Conservation (phyloP, 495 filamentous ascomycete species). For the Melanomma pulvis-pyrius region DNA sequence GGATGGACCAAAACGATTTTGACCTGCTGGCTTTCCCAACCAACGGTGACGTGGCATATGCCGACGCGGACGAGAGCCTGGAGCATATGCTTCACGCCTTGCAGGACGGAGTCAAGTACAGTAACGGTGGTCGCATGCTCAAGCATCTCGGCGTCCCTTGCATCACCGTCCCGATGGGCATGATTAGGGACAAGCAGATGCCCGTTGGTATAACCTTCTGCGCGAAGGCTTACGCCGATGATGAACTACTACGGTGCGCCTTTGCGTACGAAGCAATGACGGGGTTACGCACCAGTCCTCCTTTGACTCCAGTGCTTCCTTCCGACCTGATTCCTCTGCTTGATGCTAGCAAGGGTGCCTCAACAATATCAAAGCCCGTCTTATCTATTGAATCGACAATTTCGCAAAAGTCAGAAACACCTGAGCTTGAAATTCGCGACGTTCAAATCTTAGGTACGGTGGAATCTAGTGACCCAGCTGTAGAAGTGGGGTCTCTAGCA, state of each 20-base stretch:
- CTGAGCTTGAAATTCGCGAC: too few species aligned
- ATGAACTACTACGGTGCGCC: constrained; percentile 39
- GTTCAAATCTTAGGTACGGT: too few species aligned
- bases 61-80: constrained; percentile 39
- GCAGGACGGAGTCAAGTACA: constrained; percentile 45
- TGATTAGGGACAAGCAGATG: constrained; percentile 34
- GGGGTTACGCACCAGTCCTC: too few species aligned
- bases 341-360: too few species aligned
- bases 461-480: too few species aligned
- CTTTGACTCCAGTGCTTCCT: too few species aligned
- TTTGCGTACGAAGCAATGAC: constrained; percentile 45
- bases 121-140: constrained; percentile 44
- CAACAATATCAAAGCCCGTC: too few species aligned
- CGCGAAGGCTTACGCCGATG: constrained; percentile 41
- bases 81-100: constrained; percentile 32
- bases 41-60: constrained; percentile 42
- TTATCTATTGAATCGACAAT: too few species aligned
- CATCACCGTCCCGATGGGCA: constrained; percentile 44
- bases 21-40: constrained; percentile 43
- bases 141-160: constrained; percentile 45
- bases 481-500: too few species aligned
- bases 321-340: too few species aligned
- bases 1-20: constrained; percentile 36
- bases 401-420: too few species aligned
- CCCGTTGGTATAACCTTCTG: constrained; percentile 45